Percentiles rank a stretch among this genome's conserved stretches.
phyloP scores from a whole-genome alignment of 371 early-diverging fungal species.

The Mortierella sp. region DNA sequence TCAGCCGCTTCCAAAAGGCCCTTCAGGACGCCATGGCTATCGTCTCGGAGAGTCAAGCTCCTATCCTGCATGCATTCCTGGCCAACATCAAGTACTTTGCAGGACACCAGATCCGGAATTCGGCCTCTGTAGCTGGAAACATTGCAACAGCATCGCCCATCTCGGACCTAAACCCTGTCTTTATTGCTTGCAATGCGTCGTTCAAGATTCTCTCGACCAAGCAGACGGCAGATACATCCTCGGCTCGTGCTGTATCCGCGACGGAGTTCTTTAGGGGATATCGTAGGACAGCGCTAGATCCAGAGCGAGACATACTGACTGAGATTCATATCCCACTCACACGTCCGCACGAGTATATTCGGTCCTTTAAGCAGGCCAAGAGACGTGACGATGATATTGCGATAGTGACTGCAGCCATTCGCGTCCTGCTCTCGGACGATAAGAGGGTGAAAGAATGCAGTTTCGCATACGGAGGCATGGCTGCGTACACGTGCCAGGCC shows the following conservation, averaged over 20 bases:
- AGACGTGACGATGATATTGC: constrained; percentile 3
- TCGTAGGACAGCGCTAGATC: background rate
- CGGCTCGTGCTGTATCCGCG: background rate
- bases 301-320: background rate
- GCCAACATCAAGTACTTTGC: constrained; percentile 1
- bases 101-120: background rate
- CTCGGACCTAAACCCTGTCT: background rate
- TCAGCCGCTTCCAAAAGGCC: background rate
- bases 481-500: constrained; percentile 1
- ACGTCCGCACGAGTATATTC: background rate
- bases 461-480: constrained; percentile 2
- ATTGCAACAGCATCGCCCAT: background rate
- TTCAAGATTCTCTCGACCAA: background rate
- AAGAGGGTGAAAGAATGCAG: background rate
- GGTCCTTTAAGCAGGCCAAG: constrained; percentile 1
- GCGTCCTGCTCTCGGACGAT: background rate
- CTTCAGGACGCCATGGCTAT: background rate
- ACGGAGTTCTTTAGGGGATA: background rate
- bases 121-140: background rate
- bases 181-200: background rate
- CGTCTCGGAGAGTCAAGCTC: background rate
- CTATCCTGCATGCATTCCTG: background rate
- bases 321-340: background rate
- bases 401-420: background rate
- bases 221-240: background rate